Evolutionary conservation across 140 eudicot species (phyloP).

Genomic region (Senecio squalidus): DNA sequence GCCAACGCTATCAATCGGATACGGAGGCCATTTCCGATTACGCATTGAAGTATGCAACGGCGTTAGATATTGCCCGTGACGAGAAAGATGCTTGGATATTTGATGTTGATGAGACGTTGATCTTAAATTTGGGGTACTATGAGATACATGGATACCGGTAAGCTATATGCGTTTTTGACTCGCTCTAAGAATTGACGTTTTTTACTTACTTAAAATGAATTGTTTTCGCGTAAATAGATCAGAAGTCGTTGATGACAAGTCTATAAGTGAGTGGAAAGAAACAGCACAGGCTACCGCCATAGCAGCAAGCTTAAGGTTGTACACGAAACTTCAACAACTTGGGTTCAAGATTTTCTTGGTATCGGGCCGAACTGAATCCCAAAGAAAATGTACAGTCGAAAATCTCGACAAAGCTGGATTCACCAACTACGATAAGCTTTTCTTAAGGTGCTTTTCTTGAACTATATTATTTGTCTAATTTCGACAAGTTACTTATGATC

Average conservation of each 20-base stretch:
- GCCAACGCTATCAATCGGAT: constrained; percentile 51
- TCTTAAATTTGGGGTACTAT: constrained; percentile 65
- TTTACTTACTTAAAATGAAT: too few species aligned
- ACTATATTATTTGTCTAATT: neutral
- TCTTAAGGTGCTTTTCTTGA: constrained; percentile 48
- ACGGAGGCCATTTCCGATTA: constrained; percentile 45
- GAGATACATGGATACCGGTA: constrained; percentile 56
- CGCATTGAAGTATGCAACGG: constrained; percentile 47
- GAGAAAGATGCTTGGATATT: constrained; percentile 89
- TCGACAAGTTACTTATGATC: too few species aligned
- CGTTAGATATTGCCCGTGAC: constrained; percentile 34
- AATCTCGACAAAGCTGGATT: constrained; percentile 60
- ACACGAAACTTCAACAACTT: constrained; percentile 54
- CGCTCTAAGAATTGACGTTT: too few species aligned
- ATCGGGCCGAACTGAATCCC: constrained; percentile 70
- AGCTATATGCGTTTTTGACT: constrained; percentile 9
- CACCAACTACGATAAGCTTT: constrained; percentile 64
- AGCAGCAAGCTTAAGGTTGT: constrained; percentile 71
- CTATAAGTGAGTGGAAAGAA: constrained; percentile 62
- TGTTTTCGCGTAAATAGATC: too few species aligned
- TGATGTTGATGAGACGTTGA: constrained; percentile 83
- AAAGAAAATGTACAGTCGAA: constrained; percentile 50
- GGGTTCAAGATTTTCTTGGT: constrained; percentile 61
- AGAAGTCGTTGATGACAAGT: constrained; percentile 41
- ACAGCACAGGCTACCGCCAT: constrained; percentile 69